Evolutionary conservation across 257 asterid genomes (phyloP), one percentile per base, ranked within the genome.

Genomic region (Nicotiana otophora): DNA sequence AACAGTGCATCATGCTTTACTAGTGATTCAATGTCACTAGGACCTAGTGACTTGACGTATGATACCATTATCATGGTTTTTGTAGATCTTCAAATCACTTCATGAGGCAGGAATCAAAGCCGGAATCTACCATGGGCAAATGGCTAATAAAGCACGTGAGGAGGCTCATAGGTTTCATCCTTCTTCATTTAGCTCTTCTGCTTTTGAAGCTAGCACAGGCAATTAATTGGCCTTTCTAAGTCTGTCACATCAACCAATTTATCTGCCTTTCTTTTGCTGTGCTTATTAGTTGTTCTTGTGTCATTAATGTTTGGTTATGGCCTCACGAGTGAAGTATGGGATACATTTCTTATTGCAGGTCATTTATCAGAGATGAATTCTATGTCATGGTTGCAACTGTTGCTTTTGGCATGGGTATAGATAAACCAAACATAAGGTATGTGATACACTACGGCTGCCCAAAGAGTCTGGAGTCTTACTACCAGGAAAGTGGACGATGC

Each of bases 331-430:
- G 39, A 26, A 48, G 62, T 74, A 48, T 74, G 15, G 39, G 42
- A 12, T 48, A 74, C 80, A 48, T 26, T 42, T 72, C 42, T 74
- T 74, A 74, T 74, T 83, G 79, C 94, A 95, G 99, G 88, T 89
- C 96, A 84, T 95, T 93, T 88, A 95, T 94, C 86, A 89, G 97
- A 88, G 99, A 95, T 87, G 99, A 95, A 83, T 89, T 92, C 87
- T 91, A 90, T 89, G 97, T 92, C 82, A 95, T 95, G 98, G 93
- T 94, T 81, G 98, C 98, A 82, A 95, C 99, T 86, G 84, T 95
- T 87, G 98, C 99, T 82, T 95, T 95, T 84, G 99, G 99, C 86
- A 95, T 95, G 99, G 99, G 99, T 42, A 95, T 95, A 68, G 98
- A 95, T 89, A 95, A 95, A 87, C 98, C 99, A 80, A 92, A 95